Evolutionary conservation across 306 rosid species (phyloP), one percentile per base, ranked within the genome.

Genomic region (Corylus americana): DNA sequence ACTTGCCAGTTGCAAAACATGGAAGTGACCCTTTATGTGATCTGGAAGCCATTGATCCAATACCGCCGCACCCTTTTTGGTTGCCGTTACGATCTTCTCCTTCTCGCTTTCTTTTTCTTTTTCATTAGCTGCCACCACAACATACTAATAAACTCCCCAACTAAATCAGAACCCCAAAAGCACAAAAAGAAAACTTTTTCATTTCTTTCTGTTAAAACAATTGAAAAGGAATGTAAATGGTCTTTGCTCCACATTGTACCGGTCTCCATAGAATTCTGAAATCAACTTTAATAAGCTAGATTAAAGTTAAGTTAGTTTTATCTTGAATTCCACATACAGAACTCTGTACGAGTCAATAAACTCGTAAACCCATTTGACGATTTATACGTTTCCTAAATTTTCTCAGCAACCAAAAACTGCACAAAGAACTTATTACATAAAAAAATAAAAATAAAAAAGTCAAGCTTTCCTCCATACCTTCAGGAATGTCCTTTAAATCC

Each of bases 21-120:
- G 99, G 85, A 87, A 89, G n/a, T 82, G 89, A 44, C 87, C 55
- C 83, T 89, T 95, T 4, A 95, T 81, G 72, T 88, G 71, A 82
- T 95, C 96, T 0, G 99, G 94, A 74, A 95, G 92, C 91, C 96
- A 89, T 62, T 87, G 94, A 77, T 95, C 99, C 80, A 93, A 85
- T 44, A 95, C 92, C 14, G 97, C 96, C 1, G 88, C 86, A 20
- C 99, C 99, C 85, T 95, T 95, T 75, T 91, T 93, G 80, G 96
- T 93, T 4, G 96, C 90, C 3, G 96, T 95, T 55, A 91, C 87
- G 37, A 88, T 84, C 86, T 88, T 93, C 82, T 90, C 96, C 80
- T 72, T 78, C 77, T 83, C 81, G 73, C 37, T 67, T 3, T 18
- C 83, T 55, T 70, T 48, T 74, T 54, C 67, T 64, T 82, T 89